phyloP scores from a whole-genome alignment of 2,329 filamentous ascomycete species.

The Didymella pomorum region DNA sequence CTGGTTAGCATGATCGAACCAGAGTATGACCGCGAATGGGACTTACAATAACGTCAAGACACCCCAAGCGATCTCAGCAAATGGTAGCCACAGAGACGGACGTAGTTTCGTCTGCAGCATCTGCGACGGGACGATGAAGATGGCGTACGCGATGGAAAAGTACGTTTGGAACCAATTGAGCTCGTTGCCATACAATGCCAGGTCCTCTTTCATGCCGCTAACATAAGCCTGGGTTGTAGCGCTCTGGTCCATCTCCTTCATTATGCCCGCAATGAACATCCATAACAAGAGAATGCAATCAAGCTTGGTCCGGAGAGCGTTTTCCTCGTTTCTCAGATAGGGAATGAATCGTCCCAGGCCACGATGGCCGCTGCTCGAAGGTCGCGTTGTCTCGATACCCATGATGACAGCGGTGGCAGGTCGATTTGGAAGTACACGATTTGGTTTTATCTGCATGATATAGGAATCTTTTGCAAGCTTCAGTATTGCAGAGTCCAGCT shows the following conservation, averaged over 20 bases:
- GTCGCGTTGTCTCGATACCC: background rate
- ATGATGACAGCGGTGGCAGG: background rate
- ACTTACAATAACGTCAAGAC: conserved; percentile 17
- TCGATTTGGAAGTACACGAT: background rate
- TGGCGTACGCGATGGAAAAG: conserved; percentile 19
- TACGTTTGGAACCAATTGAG: conserved; percentile 22
- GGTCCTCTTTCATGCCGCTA: conserved; percentile 26
- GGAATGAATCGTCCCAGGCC: conserved; percentile 9
- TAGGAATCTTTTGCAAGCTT: background rate
- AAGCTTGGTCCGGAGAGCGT: conserved; percentile 8
- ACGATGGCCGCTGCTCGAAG: background rate
- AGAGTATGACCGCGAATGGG: background rate
- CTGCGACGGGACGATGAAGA: conserved; percentile 19
- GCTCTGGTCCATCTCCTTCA: conserved; percentile 22
- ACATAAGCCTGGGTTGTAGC: conserved; percentile 23
- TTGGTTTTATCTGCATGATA: background rate
- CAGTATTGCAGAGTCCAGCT: background rate
- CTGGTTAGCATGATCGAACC: too few relatives aligned
- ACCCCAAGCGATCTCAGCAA: conserved; percentile 10
- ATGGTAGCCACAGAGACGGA: conserved; percentile 3
- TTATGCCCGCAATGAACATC: conserved; percentile 22
- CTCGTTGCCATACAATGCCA: conserved; percentile 23
- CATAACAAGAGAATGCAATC: conserved; percentile 22
- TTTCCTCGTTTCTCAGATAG: conserved; percentile 1
- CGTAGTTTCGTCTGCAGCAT: conserved; percentile 22